phyloP scores from a whole-genome alignment of 1,284 basidiomycete species.

The Trametes polyzona region DNA sequence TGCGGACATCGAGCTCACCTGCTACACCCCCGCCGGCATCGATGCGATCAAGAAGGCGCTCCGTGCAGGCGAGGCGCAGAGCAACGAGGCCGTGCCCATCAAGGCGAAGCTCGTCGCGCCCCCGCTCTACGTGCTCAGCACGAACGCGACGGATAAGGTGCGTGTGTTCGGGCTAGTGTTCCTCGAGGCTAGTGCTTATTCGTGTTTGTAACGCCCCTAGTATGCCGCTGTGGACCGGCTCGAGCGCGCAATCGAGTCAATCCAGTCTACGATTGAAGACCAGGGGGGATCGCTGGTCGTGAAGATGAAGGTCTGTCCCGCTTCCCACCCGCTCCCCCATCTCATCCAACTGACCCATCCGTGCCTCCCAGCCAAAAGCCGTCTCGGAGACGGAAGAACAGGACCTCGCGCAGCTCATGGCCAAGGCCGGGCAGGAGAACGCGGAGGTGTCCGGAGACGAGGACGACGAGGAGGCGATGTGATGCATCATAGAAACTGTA shows the following conservation, averaged over 20 bases:
- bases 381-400: constrained; percentile 97
- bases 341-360: no score
- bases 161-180: constrained; percentile 4
- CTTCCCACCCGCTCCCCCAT: no score
- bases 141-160: constrained; percentile 96
- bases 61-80: constrained; percentile 85
- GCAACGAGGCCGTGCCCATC: constrained; percentile 92
- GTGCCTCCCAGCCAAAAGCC: constrained; percentile 79
- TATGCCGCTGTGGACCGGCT: constrained; percentile 91
- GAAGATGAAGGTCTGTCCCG: constrained; percentile 88
- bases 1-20: constrained; percentile 97
- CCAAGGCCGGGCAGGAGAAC: constrained; percentile 89
- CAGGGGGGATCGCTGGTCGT: constrained; percentile 88
- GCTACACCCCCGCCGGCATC: constrained; percentile 97
- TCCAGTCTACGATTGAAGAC: constrained; percentile 83
- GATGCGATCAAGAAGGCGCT: constrained; percentile 96
- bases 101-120: constrained; percentile 98
- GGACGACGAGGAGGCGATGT: constrained; percentile 69
- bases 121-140: constrained; percentile 94
- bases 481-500: constrained; percentile 9
- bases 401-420: constrained; percentile 94
- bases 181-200: constrained; percentile 1
- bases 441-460: constrained; percentile 95
- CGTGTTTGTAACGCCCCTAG: constrained; percentile 43
- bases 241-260: constrained; percentile 92